These are phyloP conservation scores for Neoboletus subvelutipes DNA, from an alignment of 768 basidiomycete genomes.

Conservation along the genomic window DNA sequence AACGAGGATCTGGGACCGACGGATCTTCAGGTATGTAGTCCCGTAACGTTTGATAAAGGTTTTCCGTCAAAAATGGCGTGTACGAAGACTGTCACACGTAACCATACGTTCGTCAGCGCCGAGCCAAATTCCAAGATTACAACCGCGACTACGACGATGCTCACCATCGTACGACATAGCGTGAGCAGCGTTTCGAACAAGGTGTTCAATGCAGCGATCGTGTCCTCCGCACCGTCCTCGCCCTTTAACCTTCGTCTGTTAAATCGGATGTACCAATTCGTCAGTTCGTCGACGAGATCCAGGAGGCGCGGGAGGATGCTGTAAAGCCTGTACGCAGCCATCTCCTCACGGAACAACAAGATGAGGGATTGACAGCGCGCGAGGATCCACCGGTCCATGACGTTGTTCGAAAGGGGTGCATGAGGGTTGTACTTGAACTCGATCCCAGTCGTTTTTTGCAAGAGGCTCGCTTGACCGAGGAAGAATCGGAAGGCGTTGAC, in stretches of 20 bases:
- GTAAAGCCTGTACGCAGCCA: constrained; percentile 96
- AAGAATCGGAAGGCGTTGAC: constrained; percentile 99
- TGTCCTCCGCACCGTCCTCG: constrained; percentile 88
- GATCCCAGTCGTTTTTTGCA: constrained; percentile 75
- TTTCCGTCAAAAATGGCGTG: constrained; percentile 97
- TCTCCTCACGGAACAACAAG: constrained; percentile 86
- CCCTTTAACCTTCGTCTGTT: constrained; percentile 96
- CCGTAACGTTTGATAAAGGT: constrained; percentile 87
- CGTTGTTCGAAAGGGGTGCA: constrained; percentile 79
- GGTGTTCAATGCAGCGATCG: constrained; percentile 85
- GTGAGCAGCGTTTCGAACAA: constrained; percentile 95
- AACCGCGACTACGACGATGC: constrained; percentile 19
- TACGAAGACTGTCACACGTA: constrained; percentile 75
- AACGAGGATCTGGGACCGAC: constrained; percentile 74
- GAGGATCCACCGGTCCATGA: constrained; percentile 99
- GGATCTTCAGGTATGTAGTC: constrained; percentile 81
- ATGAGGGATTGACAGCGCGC: constrained; percentile 98
- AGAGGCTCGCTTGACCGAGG: constrained; percentile 86
- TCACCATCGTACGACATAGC: constrained; percentile 91
- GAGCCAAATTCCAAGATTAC: neutral
- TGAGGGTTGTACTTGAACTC: constrained; percentile 89
- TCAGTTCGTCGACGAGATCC: constrained; percentile 91
- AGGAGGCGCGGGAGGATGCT: constrained; percentile 95
- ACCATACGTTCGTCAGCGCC: constrained; percentile 1
- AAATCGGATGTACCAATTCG: constrained; percentile 99